Evolutionary conservation across 805 yeast genomes (phyloP), one percentile per base, ranked within the genome.

Genomic region (Lachancea lanzarotensis): DNA sequence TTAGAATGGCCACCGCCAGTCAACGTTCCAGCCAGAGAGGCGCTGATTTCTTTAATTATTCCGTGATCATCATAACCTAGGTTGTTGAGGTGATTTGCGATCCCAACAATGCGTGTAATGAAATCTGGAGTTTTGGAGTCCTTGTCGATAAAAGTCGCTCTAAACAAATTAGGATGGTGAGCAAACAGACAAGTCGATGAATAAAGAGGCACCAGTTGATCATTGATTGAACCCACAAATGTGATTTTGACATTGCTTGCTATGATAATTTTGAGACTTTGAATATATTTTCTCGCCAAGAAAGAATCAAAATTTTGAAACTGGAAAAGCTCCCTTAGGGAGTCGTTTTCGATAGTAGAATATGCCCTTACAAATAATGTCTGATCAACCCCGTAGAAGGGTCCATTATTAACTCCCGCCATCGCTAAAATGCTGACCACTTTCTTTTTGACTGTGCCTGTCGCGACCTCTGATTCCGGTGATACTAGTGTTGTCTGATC

Each of bases 371-470:
- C 82, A 49, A 90, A 76, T 20, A 89, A 68, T 9, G 81, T 79
- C 61, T 87, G 89, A 59, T 93, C 98, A n/a, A 79, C 78, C 0
- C 97, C 97, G 52, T 81, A 87, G 59, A 87, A 85, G 2, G 98
- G 98, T 0, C 98, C 98, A 60, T 87, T 79, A 55, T 89, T 87
- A 19, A 90, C 79, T 1, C 98, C 98, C 0, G 98, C 98, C 98
- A 91, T 91, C 3, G 91, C 91, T 40, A 91, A 66, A 16, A 91
- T 68, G 0, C 93, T 87, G 12, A 90, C 73, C 18, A 75, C 62
- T 48, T 76, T 74, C 42, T 63, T 67, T 17, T 32, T 40, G 16
- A 12, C 33, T 36, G 43, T 12, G 8, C 40, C 49, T 4, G 49
- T 40, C 30, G 39, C 27, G 25, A 39, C 26, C 2, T 45, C 51